Evolutionary conservation across 495 filamentous ascomycete species (phyloP).

Genomic region (Hypomontagnella submonticulosa): DNA sequence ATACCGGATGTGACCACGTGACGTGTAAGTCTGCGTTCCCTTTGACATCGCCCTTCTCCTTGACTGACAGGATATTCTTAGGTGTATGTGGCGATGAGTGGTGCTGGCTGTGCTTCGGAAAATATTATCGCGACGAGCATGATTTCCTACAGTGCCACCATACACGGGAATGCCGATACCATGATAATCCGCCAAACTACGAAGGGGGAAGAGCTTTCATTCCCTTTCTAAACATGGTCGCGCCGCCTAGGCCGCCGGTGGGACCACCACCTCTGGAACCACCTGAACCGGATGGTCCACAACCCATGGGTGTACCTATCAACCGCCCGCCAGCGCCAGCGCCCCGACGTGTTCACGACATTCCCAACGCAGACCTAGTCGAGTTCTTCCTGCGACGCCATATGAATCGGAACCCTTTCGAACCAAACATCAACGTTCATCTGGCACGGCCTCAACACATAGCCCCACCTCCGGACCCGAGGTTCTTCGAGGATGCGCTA

Average conservation of each 20-base stretch:
- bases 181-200: conserved; percentile 39
- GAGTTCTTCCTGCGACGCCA: conserved; percentile 2
- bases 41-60: not conserved
- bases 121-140: conserved; percentile 43
- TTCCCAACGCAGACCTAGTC: not conserved
- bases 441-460: not conserved
- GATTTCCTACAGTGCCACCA: conserved; percentile 51
- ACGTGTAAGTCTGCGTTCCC: conserved; percentile 49
- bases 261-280: not conserved
- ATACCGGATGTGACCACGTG: conserved; percentile 62
- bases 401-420: conserved; percentile 21
- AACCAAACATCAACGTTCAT: conserved; percentile 10
- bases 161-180: conserved; percentile 46
- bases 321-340: not conserved
- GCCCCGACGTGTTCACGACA: not conserved
- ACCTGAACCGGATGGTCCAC: no score
- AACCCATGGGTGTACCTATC: not conserved
- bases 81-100: conserved; percentile 58
- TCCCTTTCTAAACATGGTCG: conserved; percentile 24
- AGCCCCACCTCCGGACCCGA: not conserved
- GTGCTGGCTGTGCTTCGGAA: conserved; percentile 58
- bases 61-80: conserved; percentile 22
- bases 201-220: conserved; percentile 37
- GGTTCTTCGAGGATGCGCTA: conserved; percentile 11
- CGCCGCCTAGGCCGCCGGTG: not conserved